Evolutionary conservation across 495 filamentous ascomycete genomes (phyloP), one percentile per base, ranked within the genome.

Genomic region (Hyaloscypha variabilis): DNA sequence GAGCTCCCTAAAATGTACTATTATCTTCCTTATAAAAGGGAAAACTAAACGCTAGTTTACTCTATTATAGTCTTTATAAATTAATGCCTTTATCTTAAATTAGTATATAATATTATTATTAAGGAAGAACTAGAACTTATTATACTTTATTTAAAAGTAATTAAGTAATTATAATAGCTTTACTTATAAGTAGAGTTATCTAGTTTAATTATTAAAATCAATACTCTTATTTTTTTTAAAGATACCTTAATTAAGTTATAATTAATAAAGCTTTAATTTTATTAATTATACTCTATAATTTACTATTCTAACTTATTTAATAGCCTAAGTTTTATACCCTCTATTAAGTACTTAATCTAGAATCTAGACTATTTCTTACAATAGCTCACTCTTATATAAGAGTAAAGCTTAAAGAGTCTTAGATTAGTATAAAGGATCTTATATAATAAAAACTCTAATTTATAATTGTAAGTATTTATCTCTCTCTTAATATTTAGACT

Each of bases 81-180:
- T n/a, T n/a, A n/a, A n/a, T n/a, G n/a, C n/a, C n/a, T n/a, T n/a
- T n/a, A n/a, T n/a, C n/a, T 34, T 34, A 34, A 34, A 10, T 34
- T 34, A 34, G 10, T 34, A 34, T 34, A 34, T 34, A 34, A 34
- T 34, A 34, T 34, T 34, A 34, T 34, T 34, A 34, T 34, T 34
- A 34, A 34, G 10, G 10, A 34, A 34, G 30, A 94, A 98, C 77
- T 96, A 87, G 73, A 6, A 51, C 4, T 6, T n/a, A 51, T 5
- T 51, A 4, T 19, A 51, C 6, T 51, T 51, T 19, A n/a, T 4
- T 17, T 51, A 51, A 51, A 51, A 51, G 23, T 51, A 51, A 24
- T 24, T 51, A n/a, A 51, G 3, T 51, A 51, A 17, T 17, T 51
- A 51, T 51, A 51, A 51, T 51, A 51, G 23, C 23, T 51, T n/a